Percentiles rank a stretch among this genome's conserved stretches.
phyloP scores from a whole-genome alignment of 345 rosid genomes.

The Populus euphratica region DNA sequence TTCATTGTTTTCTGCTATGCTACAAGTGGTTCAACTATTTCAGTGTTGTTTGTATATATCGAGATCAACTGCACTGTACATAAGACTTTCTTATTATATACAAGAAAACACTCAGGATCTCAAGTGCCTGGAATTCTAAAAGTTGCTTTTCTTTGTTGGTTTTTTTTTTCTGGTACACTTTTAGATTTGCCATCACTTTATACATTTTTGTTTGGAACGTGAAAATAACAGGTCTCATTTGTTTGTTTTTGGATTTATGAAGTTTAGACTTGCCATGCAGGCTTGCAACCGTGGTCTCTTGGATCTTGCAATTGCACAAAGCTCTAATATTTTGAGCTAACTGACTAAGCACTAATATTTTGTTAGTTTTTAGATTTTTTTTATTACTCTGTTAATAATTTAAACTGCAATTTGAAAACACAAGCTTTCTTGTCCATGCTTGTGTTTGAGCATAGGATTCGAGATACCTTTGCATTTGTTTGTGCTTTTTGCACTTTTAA shows the following conservation, averaged over 20 bases:
- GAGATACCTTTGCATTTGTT: background rate
- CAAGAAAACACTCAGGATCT: background rate
- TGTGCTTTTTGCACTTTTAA: background rate
- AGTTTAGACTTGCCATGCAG: background rate
- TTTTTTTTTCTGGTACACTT: background rate
- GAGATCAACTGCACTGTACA: background rate
- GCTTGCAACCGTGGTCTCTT: background rate
- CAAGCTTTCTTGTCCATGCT: background rate
- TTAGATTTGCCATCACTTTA: background rate
- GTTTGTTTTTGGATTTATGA: background rate
- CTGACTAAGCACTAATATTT: background rate
- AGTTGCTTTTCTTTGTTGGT: background rate
- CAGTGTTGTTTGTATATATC: background rate
- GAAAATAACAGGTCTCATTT: background rate
- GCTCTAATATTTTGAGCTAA: background rate
- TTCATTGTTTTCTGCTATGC: too few species aligned
- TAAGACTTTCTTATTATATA: background rate
- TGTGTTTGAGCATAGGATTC: background rate
- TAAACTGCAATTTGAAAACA: background rate
- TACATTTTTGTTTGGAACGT: background rate
- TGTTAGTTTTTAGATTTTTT: background rate
- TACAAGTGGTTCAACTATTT: too few species aligned
- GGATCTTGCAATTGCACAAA: background rate
- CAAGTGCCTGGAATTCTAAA: background rate
- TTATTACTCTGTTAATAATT: background rate